These are phyloP conservation scores for Melanopsichium pennsylvanicum DNA, from an alignment of 1,284 basidiomycete species.

Conservation along the genomic window DNA sequence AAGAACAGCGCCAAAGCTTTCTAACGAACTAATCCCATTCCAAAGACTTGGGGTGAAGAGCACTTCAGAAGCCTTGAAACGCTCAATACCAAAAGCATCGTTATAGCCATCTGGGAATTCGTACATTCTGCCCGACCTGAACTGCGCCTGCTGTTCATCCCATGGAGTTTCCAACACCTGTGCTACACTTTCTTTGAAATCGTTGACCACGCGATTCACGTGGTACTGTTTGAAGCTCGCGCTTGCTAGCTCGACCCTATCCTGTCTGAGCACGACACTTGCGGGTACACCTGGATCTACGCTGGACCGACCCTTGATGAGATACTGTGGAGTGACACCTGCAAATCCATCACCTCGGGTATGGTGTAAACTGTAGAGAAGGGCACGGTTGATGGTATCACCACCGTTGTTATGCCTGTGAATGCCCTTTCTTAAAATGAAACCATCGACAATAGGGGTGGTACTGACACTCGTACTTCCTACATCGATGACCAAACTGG, in stretches of 20 bases:
- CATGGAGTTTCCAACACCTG: slow-evolving; percentile 85
- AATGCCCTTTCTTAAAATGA: slow-evolving; percentile 91
- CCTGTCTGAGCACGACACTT: slow-evolving; percentile 64
- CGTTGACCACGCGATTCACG: slow-evolving; percentile 85
- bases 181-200: slow-evolving; percentile 88
- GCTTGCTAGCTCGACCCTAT: slow-evolving; percentile 69
- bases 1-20: slow-evolving; percentile 16
- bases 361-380: slow-evolving; percentile 54
- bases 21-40: slow-evolving; percentile 51
- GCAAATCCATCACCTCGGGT: slow-evolving; percentile 23
- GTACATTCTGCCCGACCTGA: slow-evolving; percentile 70
- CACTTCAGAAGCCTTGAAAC: slow-evolving; percentile 85
- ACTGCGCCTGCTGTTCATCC: slow-evolving; percentile 75
- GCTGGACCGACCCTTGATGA: slow-evolving; percentile 78
- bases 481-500: slow-evolving; percentile 91
- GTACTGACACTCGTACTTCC: slow-evolving; percentile 88
- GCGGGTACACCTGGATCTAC: slow-evolving; percentile 76
- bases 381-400: slow-evolving; percentile 39
- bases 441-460: slow-evolving; percentile 95
- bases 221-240: slow-evolving; percentile 82
- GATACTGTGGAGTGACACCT: slow-evolving; percentile 73
- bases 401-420: slow-evolving; percentile 59
- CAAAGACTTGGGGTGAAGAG: slow-evolving; percentile 83
- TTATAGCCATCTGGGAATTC: slow-evolving; percentile 97
- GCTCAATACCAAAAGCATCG: slow-evolving; percentile 81